These are phyloP conservation scores for Thinopyrum elongatum DNA, from an alignment of 176 grass and related monocot genomes.

Conservation along the genomic window DNA sequence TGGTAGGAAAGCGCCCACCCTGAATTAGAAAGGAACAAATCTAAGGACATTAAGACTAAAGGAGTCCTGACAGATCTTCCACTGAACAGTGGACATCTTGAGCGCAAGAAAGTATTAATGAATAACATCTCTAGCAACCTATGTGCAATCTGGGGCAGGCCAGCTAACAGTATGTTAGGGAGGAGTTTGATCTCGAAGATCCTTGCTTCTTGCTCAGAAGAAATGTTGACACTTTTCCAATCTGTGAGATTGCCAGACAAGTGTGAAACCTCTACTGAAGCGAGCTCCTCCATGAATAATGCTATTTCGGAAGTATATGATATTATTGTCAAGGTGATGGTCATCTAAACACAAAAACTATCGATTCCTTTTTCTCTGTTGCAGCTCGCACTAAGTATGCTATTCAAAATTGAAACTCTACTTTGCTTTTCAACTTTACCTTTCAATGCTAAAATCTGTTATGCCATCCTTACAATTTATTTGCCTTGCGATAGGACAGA, in stretches of 20 bases:
- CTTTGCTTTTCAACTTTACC: neutral
- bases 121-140: conserved; percentile 56
- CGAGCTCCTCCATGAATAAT: conserved; percentile 28
- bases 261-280: conserved; percentile 40
- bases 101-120: conserved; percentile 29
- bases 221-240: conserved; percentile 59
- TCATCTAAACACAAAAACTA: neutral
- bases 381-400: neutral
- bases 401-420: neutral
- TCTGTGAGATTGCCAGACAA: conserved; percentile 40
- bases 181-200: conserved; percentile 57
- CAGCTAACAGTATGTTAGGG: conserved; percentile 35
- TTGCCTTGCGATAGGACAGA: neutral
- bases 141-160: conserved; percentile 50
- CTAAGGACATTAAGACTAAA: conserved; percentile 24
- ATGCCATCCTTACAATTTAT: neutral
- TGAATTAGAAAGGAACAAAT: conserved; percentile 23
- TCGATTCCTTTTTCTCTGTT: neutral
- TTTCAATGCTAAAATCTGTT: neutral
- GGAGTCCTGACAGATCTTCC: conserved; percentile 60
- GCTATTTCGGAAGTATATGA: conserved; percentile 52
- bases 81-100: conserved; percentile 28
- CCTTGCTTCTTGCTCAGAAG: conserved; percentile 70
- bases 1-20: conserved; percentile 30
- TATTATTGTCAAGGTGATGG: conserved; percentile 59